These are phyloP conservation scores for Botrytis cinerea DNA, from an alignment of 2,329 filamentous ascomycete species.

Conservation along the genomic window DNA sequence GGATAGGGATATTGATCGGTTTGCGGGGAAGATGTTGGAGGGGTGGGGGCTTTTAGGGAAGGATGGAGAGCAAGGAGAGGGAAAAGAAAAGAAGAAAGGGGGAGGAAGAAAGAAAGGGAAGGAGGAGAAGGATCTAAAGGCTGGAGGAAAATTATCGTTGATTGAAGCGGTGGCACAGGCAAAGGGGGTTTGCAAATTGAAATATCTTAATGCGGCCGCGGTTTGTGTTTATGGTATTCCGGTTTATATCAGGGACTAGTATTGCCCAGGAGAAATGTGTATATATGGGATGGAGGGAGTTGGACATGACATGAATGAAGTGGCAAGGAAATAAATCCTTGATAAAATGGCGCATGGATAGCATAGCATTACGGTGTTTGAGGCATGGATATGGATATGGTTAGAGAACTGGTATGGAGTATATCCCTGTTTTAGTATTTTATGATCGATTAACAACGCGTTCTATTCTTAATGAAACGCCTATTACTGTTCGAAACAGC, in stretches of 20 bases:
- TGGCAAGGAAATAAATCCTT: not conserved
- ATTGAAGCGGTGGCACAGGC: constrained; percentile 80
- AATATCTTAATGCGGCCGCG: constrained; percentile 90
- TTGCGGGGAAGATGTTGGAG: constrained; percentile 76
- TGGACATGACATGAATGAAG: not conserved
- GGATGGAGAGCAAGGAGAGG: constrained; percentile 38
- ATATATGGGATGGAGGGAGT: not conserved
- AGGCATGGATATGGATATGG: not conserved
- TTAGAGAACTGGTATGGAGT: not conserved
- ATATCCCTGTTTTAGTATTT: constrained; percentile 7
- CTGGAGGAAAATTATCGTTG: constrained; percentile 54
- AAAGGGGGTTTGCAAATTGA: constrained; percentile 77
- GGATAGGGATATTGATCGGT: constrained; percentile 94
- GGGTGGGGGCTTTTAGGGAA: constrained; percentile 60
- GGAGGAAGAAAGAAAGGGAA: constrained; percentile 40
- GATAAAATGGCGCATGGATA: constrained; percentile 6
- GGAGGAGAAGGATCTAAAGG: constrained; percentile 33
- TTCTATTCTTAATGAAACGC: not conserved
- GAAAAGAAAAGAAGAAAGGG: constrained; percentile 36
- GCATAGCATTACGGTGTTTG: not conserved
- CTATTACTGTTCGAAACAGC: not conserved
- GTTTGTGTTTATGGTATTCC: constrained; percentile 95
- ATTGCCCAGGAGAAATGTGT: not conserved
- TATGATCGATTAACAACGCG: not conserved
- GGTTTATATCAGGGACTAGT: constrained; percentile 54